Conservation (phyloP, 2,329 filamentous ascomycete genomes). For the Colletotrichum liaoningense region DNA sequence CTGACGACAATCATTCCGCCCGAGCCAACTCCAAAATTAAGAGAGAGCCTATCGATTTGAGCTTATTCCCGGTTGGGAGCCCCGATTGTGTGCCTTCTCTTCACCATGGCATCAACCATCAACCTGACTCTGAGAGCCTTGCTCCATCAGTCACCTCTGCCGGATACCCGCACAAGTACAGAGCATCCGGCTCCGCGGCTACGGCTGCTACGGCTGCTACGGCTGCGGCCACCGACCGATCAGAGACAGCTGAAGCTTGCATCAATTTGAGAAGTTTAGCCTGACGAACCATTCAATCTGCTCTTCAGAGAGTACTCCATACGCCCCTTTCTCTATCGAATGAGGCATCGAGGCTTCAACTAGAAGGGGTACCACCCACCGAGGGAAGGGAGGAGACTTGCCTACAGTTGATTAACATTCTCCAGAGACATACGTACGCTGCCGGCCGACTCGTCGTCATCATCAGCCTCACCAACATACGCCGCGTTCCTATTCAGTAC, state of each 20-base stretch:
- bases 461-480: constrained; percentile 25
- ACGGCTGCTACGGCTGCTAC: neutral
- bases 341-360: neutral
- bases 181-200: neutral
- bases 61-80: constrained; percentile 24
- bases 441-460: constrained; percentile 18
- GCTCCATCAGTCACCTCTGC: constrained; percentile 14
- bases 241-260: neutral
- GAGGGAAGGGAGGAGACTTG: constrained; percentile 3
- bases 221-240: neutral
- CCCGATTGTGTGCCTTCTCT: neutral
- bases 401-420: constrained; percentile 7
- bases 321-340: neutral
- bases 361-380: neutral
- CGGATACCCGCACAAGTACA: constrained; percentile 12
- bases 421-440: constrained; percentile 17
- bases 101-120: neutral
- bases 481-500: neutral
- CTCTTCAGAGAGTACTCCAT: neutral
- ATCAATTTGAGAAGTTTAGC: neutral
- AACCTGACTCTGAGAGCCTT: neutral
- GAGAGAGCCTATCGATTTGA: constrained; percentile 3
- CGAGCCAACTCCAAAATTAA: neutral
- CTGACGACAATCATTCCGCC: constrained; percentile 18
- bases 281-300: neutral